phyloP scores from a whole-genome alignment of 768 basidiomycete genomes.

The Pleurotus cornucopiae region DNA sequence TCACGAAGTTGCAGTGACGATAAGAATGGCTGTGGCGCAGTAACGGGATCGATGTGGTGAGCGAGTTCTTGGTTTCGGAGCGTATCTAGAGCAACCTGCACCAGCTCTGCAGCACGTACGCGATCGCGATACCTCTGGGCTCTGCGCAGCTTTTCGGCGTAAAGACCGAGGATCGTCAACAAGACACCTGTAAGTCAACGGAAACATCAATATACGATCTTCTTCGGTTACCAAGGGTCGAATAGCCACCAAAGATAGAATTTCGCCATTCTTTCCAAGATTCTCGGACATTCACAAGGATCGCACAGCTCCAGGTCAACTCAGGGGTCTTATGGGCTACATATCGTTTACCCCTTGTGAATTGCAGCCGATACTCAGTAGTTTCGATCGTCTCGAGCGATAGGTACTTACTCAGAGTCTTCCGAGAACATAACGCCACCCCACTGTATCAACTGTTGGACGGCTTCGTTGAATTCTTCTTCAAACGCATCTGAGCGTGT shows the following conservation, averaged over 20 bases:
- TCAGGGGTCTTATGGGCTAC: slow-evolving; percentile 69
- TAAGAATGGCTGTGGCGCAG: slow-evolving; percentile 68
- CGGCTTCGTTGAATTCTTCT: slow-evolving; percentile 75
- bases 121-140: slow-evolving; percentile 53
- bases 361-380: slow-evolving; percentile 13
- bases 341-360: slow-evolving; percentile 62
- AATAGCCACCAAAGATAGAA: slow-evolving; percentile 54
- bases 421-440: slow-evolving; percentile 66
- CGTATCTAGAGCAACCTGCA: slow-evolving; percentile 74
- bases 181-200: slow-evolving; percentile 28
- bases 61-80: slow-evolving; percentile 80
- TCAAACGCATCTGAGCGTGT: slow-evolving; percentile 56
- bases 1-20: slow-evolving; percentile 88
- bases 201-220: slow-evolving; percentile 9
- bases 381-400: slow-evolving; percentile 4
- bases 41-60: slow-evolving; percentile 79
- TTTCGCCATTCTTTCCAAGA: slow-evolving; percentile 66
- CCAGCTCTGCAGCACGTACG: slow-evolving; percentile 66
- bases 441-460: slow-evolving; percentile 72
- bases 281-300: slow-evolving; percentile 63
- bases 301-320: slow-evolving; percentile 61
- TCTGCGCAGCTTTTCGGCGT: slow-evolving; percentile 36
- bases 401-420: slow-evolving; percentile 53
- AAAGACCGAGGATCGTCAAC: slow-evolving; percentile 22
- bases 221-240: slow-evolving; percentile 5